Base-by-base conservation (phyloP, 768 basidiomycete species). In the Mycena venus region DNA sequence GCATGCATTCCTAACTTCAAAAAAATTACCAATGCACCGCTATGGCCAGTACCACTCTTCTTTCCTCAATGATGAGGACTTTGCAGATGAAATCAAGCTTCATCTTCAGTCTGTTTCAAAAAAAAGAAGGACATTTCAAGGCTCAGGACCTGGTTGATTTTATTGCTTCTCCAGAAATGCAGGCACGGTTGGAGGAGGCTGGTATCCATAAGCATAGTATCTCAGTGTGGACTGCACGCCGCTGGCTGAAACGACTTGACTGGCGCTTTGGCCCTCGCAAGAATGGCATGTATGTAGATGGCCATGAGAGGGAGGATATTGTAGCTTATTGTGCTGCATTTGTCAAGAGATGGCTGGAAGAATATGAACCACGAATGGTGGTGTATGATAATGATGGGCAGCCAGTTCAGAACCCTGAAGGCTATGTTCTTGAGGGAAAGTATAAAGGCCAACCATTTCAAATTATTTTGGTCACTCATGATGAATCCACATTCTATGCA, bases 401-500 rank as follows among this genome's bases (percentile, higher is more conserved):
- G 15, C 34, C 32, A 19, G 36, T 65, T 17, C 2, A 64, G 36
- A 34, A 4, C 15, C 27, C 63, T 23, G 63, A 49, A 7, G 66
- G 66, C 3, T 67, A 40, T 40, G 63, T 40, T 23, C 44, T 64
- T 4, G 53, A 56, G 36, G 66, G 55, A 1, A 49, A 70, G 21
- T 61, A 36, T 27, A 72, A 55, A 63, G 73, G 74, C 31, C 51
- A 61, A 21, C 63, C 34, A 15, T 79, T 79, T 51, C 68, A 59
- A 49, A 53, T 78, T 36, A 59, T 77, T 31, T 64, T 79, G 40
- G 70, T 76, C 65, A 75, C 76, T 31, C 78, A 81, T 68, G 73
- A 81, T 65, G 79, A 84, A 62, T 82, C 79, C 12, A 83, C 80
- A 25, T 84, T 82, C 68, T 81, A 80, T 70, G 76, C 78, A 15